phyloP scores from a whole-genome alignment of 2,329 filamentous ascomycete species.

The Colletotrichum destructivum region DNA sequence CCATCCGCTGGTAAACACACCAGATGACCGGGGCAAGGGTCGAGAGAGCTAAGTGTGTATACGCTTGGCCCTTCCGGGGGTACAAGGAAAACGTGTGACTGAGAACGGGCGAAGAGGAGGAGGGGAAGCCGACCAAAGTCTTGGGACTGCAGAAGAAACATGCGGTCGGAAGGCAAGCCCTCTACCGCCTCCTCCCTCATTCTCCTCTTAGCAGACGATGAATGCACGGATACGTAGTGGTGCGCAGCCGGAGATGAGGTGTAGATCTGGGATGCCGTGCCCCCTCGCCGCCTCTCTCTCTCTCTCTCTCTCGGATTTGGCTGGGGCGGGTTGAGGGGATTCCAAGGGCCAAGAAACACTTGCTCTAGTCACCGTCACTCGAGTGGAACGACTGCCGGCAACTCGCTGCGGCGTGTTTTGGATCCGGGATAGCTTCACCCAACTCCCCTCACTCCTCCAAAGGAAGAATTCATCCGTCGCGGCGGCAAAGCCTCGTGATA shows the following conservation, averaged over 20 bases:
- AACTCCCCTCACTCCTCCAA: background rate
- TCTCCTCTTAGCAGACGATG: background rate
- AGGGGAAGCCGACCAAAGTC: background rate
- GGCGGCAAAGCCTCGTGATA: constrained; percentile 5
- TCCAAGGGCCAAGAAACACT: background rate
- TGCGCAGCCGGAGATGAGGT: background rate
- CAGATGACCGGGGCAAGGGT: background rate
- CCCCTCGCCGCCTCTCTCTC: background rate
- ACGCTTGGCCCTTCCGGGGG: background rate
- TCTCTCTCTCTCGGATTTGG: background rate
- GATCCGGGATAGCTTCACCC: background rate
- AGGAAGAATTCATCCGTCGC: background rate
- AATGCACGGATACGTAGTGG: background rate
- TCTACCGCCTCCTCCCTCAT: too few species aligned
- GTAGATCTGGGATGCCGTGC: constrained; percentile 3
- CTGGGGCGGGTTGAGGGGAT: background rate
- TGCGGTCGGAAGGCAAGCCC: too few species aligned
- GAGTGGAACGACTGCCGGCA: constrained; percentile 4
- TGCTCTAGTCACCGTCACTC: background rate
- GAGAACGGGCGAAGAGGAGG: background rate
- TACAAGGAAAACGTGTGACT: background rate
- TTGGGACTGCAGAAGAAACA: constrained; percentile 12
- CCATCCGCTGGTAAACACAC: constrained; percentile 18
- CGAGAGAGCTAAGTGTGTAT: background rate
- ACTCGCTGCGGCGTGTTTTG: background rate